Evolutionary conservation across 257 asterid genomes (phyloP), one percentile per base, ranked within the genome.

Genomic region (Fraxinus quadrangulata): DNA sequence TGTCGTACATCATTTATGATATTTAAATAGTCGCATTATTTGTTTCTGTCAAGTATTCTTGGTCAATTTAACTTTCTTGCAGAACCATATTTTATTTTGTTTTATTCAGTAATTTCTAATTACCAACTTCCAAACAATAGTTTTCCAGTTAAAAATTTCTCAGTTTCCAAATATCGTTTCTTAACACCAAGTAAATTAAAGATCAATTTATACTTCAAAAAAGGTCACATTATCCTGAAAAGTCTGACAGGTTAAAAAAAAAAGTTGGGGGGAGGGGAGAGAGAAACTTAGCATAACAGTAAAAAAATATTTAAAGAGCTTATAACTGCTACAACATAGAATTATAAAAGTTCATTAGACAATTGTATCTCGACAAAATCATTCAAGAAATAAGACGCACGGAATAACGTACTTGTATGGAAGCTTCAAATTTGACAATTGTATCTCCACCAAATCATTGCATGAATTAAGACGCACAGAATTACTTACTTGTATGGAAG

Each of bases 401-500:
- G 1, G 9, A 36, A 36, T 36, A 5, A 36, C 39, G 5, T 4
- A 36, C 39, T 36, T 4, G 39, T 45, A 45, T 45, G 16, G 51
- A 45, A 45, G 51, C 51, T 45, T 45, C 2, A 9, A 45, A 10
- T 36, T 36, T 36, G 39, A 36, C 39, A 36, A 36, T 36, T 36
- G 5, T 24, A 49, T 74, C 21, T 24, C 33, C 34, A 67, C 73
- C 78, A 63, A 39, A 59, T 26, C 72, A 28, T 8, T 54, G 24
- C 71, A 56, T 1, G 74, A 63, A 72, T 39, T 66, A 59, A 59
- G 26, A 28, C 24, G 1, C 14, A 51, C 42, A 28, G 34, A 26
- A 67, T 56, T 59, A 77, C 97, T 90, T 87, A 95, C 99, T 91
- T 93, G 89, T 96, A 93, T 7, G 99, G 97, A 84, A 96, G 97